These are phyloP conservation scores for Ormosia semicastrata DNA, from an alignment of 306 rosid genomes.

Conservation along the genomic window DNA sequence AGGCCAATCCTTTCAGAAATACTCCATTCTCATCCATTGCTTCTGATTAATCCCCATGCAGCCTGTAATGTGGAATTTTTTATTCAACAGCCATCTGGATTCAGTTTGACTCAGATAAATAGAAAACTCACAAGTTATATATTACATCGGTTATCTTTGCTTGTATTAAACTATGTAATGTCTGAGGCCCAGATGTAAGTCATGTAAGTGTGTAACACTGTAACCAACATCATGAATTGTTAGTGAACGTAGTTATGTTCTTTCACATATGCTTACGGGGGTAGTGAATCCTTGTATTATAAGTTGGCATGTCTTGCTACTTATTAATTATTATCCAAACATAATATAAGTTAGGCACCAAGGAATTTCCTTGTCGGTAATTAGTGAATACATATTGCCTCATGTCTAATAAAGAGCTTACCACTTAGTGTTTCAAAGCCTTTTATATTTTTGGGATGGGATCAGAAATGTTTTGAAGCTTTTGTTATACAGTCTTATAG, in stretches of 20 bases:
- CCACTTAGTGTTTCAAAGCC: not conserved
- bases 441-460: slow-evolving; percentile 5
- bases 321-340: not conserved
- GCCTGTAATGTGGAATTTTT: not conserved
- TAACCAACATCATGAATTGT: slow-evolving; percentile 5
- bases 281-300: not conserved
- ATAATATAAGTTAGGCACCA: not conserved
- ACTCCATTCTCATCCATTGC: not conserved
- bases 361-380: not conserved
- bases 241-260: not conserved
- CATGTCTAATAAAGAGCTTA: not conserved
- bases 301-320: not conserved
- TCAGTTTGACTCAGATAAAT: not conserved
- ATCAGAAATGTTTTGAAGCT: slow-evolving; percentile 14
- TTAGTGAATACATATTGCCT: not conserved
- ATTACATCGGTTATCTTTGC: not conserved
- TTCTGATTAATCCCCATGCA: not conserved
- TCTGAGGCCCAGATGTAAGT: not conserved
- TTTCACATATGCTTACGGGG: not conserved
- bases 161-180: not conserved
- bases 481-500: not conserved
- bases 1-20: not conserved
- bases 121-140: not conserved
- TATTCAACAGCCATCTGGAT: not conserved
- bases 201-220: not conserved